A percentile compares a stretch with the other conserved stretches of the same genome.
Conservation (phyloP, 2,329 filamentous ascomycete species). For the Colletotrichum orbiculare region DNA sequence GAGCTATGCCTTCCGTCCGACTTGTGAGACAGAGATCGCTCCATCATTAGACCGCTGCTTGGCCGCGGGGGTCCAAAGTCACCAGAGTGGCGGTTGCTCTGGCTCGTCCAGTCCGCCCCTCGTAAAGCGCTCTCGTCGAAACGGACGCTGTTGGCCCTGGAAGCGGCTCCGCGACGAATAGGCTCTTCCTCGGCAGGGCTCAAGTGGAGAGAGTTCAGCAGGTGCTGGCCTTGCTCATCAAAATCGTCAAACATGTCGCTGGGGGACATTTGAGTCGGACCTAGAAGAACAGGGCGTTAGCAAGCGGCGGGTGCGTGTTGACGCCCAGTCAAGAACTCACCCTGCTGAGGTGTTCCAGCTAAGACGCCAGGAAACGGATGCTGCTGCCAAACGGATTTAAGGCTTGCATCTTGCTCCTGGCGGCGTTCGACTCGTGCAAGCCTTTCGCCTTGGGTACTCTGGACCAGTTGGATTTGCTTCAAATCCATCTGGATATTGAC, state of each 20-base stretch:
- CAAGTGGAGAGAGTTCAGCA: conserved; percentile 84
- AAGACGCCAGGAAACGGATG: conserved; percentile 91
- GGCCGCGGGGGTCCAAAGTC: conserved; percentile 84
- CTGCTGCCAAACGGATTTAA: conserved; percentile 91
- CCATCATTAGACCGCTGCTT: conserved; percentile 87
- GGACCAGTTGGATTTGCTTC: conserved; percentile 73
- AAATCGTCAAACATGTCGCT: conserved; percentile 90
- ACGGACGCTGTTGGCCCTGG: conserved; percentile 94
- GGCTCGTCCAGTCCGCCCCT: conserved; percentile 81
- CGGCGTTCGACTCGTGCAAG: conserved; percentile 72
- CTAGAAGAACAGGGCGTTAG: conserved; percentile 57
- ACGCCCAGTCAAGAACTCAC: conserved; percentile 59
- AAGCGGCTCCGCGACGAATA: conserved; percentile 85
- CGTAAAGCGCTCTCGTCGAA: conserved; percentile 97
- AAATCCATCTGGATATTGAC: conserved; percentile 78
- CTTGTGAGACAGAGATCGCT: conserved; percentile 92
- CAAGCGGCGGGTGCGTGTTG: conserved; percentile 7
- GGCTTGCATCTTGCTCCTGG: conserved; percentile 73
- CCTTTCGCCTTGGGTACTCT: conserved; percentile 71
- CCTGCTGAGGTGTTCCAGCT: conserved; percentile 86
- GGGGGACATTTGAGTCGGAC: conserved; percentile 81
- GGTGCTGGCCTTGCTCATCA: conserved; percentile 84
- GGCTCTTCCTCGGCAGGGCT: conserved; percentile 86
- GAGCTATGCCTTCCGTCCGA: conserved; percentile 96
- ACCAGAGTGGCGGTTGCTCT: conserved; percentile 82